These are phyloP conservation scores for Populus deltoides DNA, from an alignment of 345 rosid species.

Conservation along the genomic window DNA sequence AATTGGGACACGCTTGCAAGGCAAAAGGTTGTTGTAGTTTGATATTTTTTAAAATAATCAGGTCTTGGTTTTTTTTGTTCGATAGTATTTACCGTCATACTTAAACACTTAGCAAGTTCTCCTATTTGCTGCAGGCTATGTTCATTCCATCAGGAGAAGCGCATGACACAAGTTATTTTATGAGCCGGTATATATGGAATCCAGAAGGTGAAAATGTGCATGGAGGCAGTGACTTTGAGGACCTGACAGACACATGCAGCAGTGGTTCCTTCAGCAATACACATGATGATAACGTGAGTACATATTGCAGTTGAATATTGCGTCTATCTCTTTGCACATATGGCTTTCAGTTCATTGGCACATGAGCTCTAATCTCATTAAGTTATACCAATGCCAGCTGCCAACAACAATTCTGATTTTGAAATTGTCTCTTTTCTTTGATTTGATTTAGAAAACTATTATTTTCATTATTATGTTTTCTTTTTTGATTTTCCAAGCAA, in stretches of 20 bases:
- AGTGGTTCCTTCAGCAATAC: constrained; percentile 63
- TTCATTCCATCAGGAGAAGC: constrained; percentile 88
- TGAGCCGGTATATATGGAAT: constrained; percentile 90
- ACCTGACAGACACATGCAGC: constrained; percentile 70
- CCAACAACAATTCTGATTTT: neutral
- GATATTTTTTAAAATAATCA: no score
- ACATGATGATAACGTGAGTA: constrained; percentile 74
- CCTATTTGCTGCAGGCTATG: constrained; percentile 60
- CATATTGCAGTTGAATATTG: neutral
- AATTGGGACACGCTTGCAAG: constrained; percentile 94
- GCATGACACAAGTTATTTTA: constrained; percentile 84
- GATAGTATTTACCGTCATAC: neutral
- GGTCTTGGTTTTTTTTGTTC: neutral
- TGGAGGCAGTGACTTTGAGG: constrained; percentile 86
- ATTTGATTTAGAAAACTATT: neutral
- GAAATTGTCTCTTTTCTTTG: neutral
- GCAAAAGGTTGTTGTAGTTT: constrained; percentile 61
- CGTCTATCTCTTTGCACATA: neutral
- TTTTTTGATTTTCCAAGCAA: neutral
- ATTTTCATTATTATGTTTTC: no score
- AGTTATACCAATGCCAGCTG: neutral
- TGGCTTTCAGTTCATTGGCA: neutral
- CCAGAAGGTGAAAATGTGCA: constrained; percentile 74
- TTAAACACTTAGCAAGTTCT: constrained; percentile 17
- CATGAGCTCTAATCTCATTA: neutral